Evolutionary conservation across 176 grass and related monocot genomes (phyloP).

Genomic region (Oryza meyeriana): DNA sequence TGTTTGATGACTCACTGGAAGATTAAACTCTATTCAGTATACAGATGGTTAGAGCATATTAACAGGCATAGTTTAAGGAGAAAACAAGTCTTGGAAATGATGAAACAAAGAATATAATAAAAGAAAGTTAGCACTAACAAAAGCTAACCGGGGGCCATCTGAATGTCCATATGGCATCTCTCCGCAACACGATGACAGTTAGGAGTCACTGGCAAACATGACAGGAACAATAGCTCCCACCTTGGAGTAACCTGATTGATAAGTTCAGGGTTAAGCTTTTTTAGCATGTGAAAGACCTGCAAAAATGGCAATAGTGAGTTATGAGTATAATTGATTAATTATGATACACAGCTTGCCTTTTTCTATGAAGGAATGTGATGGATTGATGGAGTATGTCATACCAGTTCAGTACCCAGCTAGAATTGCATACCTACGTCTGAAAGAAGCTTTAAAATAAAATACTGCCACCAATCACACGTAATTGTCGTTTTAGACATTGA

Average conservation of each 20-base stretch:
- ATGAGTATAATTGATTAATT: background rate
- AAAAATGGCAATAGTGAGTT: conserved; percentile 29
- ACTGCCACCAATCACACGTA: background rate
- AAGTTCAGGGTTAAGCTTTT: conserved; percentile 68
- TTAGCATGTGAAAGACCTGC: conserved; percentile 74
- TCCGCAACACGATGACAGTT: conserved; percentile 79
- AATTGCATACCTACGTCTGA: conserved; percentile 10
- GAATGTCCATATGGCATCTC: conserved; percentile 58
- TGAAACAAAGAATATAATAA: background rate
- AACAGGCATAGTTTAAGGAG: conserved; percentile 7
- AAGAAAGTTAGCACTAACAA: conserved; percentile 57
- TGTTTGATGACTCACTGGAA: conserved; percentile 26
- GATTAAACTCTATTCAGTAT: conserved; percentile 19
- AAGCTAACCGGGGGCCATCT: conserved; percentile 71
- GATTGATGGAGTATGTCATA: background rate
- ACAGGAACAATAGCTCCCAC: conserved; percentile 65
- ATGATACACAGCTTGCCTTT: background rate
- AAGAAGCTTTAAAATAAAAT: conserved; percentile 16
- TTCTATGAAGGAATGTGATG: conserved; percentile 3
- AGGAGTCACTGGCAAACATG: conserved; percentile 77
- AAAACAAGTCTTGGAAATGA: conserved; percentile 7
- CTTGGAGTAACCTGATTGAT: conserved; percentile 63
- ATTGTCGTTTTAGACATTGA: background rate
- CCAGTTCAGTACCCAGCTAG: background rate
- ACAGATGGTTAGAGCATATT: background rate